A percentile compares a stretch with the other conserved stretches of the same genome.
These are phyloP conservation scores for Vanderwaltozyma verrucispora DNA, from an alignment of 805 yeast genomes.

Conservation along the genomic window DNA sequence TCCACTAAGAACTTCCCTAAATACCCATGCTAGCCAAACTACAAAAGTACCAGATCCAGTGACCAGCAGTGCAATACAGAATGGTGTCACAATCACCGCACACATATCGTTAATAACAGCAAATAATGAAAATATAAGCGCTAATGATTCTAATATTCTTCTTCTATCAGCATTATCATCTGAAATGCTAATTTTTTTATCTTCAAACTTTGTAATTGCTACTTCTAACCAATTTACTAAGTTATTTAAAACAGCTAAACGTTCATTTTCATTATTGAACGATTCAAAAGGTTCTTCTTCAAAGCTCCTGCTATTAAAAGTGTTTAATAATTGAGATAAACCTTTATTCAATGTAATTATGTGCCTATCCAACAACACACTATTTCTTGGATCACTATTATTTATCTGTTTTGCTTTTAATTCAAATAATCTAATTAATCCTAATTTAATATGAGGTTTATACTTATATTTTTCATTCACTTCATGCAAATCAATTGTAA, in stretches of 20 bases:
- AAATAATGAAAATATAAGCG: slow-evolving; percentile 1
- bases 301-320: neutral
- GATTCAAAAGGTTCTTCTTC: neutral
- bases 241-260: neutral
- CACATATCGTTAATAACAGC: slow-evolving; percentile 2
- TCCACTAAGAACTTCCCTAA: neutral
- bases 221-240: slow-evolving; percentile 1
- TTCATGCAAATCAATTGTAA: too few relatives aligned
- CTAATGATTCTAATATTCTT: slow-evolving; percentile 2
- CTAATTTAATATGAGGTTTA: too few relatives aligned
- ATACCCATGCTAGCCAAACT: slow-evolving; percentile 2
- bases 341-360: neutral
- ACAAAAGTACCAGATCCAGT: neutral
- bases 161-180: neutral
- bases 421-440: too few relatives aligned
- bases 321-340: too few relatives aligned
- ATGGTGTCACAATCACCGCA: neutral
- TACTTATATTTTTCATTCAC: too few relatives aligned
- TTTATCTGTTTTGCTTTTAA: neutral
- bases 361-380: neutral
- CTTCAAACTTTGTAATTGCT: neutral
- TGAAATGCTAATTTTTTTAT: too few relatives aligned
- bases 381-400: neutral
- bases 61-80: neutral
- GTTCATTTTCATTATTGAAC: neutral